Base-by-base conservation (phyloP, 345 rosid species). In the Murraya paniculata region DNA sequence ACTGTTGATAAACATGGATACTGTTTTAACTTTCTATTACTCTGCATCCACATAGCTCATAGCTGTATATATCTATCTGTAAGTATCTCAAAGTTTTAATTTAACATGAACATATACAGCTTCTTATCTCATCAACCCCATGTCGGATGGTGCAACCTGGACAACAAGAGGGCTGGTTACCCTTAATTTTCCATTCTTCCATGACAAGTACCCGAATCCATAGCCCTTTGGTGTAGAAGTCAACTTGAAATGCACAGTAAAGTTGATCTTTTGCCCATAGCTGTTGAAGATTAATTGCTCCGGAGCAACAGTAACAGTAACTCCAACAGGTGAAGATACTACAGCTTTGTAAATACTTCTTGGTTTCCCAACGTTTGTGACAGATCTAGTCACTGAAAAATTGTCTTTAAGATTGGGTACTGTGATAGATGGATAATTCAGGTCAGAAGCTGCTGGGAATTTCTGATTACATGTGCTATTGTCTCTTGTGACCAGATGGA, bases 361-460 rank as follows among this genome's bases (percentile, higher is more conserved):
- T 2, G 88, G 81, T 35, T 68, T 71, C 75, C 91, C 91, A 5
- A 87, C 88, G 31, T 89, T 87, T 2, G 86, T 87, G 81, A 85
- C 90, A 0, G 84, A 85, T 56, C 90, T 86, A 58, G 76, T 81
- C 19, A 87, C 90, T 13, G 87, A 85, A 80, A 84, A 50, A 45
- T 55, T 60, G 50, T 69, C 81, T 66, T 81, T 85, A 10, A 89
- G 87, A 78, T 82, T 62, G 4, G 88, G 79, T n/a, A 89, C 83
- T 2, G 85, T 64, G 39, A 89, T 87, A 13, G 90, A 89, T 13
- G 91, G 90, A 77, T 86, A 86, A 83, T 89, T 89, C 68, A 87
- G 84, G 79, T 38, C 79, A 6, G 82, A 86, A 38, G 85, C 84
- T 50, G 87, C 60, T 33, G 75, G 68, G 14, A 81, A 73, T 64